A percentile compares a stretch with the other conserved stretches of the same genome.
Evolutionary conservation across 768 basidiomycete genomes (phyloP).

Genomic region (Piloderma croceum): DNA sequence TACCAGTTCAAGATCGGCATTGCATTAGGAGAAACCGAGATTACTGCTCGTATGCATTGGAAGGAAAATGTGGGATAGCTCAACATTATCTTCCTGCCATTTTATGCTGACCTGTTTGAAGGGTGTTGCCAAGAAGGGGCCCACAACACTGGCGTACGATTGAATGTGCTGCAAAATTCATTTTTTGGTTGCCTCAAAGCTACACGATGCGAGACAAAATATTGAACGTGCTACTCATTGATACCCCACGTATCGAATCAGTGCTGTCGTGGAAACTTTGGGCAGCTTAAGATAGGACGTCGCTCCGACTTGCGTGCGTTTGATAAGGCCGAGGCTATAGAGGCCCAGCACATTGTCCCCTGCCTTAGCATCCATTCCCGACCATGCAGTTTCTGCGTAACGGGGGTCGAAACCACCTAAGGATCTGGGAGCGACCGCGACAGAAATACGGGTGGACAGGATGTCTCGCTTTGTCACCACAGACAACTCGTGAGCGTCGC

Average conservation of each 20-base stretch:
- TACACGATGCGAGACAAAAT: not conserved
- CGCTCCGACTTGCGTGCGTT: slow-evolving; percentile 1
- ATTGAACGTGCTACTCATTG: not conserved
- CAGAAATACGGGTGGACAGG: not conserved
- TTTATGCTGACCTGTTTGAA: not conserved
- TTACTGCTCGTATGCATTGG: slow-evolving; percentile 16
- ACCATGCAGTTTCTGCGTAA: slow-evolving; percentile 4
- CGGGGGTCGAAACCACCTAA: slow-evolving; percentile 5
- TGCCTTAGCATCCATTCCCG: slow-evolving; percentile 10
- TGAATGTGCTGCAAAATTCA: not conserved
- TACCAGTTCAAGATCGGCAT: slow-evolving; percentile 17
- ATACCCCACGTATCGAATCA: slow-evolving; percentile 9
- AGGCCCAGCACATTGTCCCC: slow-evolving; percentile 12
- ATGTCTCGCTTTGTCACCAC: slow-evolving; percentile 13
- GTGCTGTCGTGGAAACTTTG: slow-evolving; percentile 10
- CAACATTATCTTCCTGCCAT: not conserved
- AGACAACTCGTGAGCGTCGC: slow-evolving; percentile 8
- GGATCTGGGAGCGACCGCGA: not conserved
- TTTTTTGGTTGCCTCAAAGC: not conserved
- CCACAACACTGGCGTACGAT: slow-evolving; percentile 17
- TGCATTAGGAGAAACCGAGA: slow-evolving; percentile 14
- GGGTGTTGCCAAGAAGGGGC: slow-evolving; percentile 10
- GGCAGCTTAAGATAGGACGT: slow-evolving; percentile 5
- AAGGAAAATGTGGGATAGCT: slow-evolving; percentile 11
- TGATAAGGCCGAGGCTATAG: slow-evolving; percentile 11